phyloP scores from a whole-genome alignment of 805 yeast genomes.

The Yamadazyma nakazawae region DNA sequence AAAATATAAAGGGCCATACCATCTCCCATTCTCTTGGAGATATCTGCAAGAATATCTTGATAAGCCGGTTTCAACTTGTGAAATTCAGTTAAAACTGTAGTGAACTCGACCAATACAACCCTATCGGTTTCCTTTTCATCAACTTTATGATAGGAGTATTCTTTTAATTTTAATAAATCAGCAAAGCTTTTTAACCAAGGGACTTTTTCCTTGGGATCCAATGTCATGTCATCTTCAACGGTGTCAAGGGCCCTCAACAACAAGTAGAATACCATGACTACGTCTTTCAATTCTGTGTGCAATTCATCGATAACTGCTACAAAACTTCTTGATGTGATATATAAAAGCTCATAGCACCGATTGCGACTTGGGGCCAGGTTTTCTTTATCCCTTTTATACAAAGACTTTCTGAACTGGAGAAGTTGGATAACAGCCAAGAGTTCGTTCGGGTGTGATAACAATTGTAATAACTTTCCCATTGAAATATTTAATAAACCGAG shows the following conservation, averaged over 20 bases:
- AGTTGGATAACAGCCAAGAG: slow-evolving; percentile 64
- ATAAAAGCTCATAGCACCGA: slow-evolving; percentile 66
- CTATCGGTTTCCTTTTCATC: slow-evolving; percentile 80
- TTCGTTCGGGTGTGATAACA: slow-evolving; percentile 70
- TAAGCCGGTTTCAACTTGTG: slow-evolving; percentile 71
- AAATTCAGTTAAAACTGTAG: slow-evolving; percentile 63
- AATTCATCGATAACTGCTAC: slow-evolving; percentile 91
- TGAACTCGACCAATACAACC: slow-evolving; percentile 76
- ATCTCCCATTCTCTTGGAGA: slow-evolving; percentile 85
- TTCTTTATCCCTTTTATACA: slow-evolving; percentile 46
- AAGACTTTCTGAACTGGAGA: slow-evolving; percentile 48
- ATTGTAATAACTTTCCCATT: slow-evolving; percentile 61
- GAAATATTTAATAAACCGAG: not conserved
- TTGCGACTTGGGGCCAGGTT: slow-evolving; percentile 29
- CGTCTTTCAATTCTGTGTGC: slow-evolving; percentile 82
- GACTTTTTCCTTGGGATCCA: slow-evolving; percentile 66
- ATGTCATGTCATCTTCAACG: slow-evolving; percentile 91
- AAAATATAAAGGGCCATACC: slow-evolving; percentile 95
- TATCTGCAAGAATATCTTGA: slow-evolving; percentile 73
- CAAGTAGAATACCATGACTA: slow-evolving; percentile 79
- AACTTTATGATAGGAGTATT: slow-evolving; percentile 80
- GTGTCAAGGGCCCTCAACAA: slow-evolving; percentile 91
- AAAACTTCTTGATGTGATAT: slow-evolving; percentile 81
- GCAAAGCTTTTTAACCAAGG: slow-evolving; percentile 71
- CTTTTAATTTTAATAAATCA: slow-evolving; percentile 55